phyloP scores from a whole-genome alignment of 306 rosid genomes.

The Gastrolobium villosum region DNA sequence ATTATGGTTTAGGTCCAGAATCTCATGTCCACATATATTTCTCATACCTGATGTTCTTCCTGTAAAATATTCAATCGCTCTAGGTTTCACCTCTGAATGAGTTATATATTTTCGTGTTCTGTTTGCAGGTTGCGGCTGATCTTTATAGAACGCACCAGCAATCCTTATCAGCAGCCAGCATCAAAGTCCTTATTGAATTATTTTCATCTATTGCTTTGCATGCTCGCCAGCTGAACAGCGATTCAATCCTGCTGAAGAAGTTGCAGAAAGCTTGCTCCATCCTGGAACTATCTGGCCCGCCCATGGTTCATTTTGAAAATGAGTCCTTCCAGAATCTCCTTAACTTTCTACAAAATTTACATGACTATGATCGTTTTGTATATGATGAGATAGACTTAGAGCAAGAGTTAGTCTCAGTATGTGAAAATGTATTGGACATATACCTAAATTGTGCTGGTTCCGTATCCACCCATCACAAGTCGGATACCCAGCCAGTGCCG shows the following conservation, averaged over 20 bases:
- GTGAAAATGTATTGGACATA: conserved; percentile 75
- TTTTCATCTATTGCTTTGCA: conserved; percentile 76
- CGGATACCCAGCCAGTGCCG: conserved; percentile 50
- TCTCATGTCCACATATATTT: conserved; percentile 10
- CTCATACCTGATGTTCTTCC: conserved; percentile 29
- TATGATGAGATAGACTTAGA: conserved; percentile 69
- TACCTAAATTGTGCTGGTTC: conserved; percentile 77
- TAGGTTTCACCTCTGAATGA: conserved; percentile 36
- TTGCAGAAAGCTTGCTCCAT: conserved; percentile 87
- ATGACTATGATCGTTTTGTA: conserved; percentile 43
- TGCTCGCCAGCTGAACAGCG: conserved; percentile 79
- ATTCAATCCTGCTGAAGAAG: conserved; percentile 73
- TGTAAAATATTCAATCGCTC: conserved; percentile 9
- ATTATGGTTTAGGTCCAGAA: conserved; percentile 11
- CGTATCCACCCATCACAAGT: conserved; percentile 50
- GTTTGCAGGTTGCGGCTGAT: conserved; percentile 76
- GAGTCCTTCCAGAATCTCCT: conserved; percentile 85
- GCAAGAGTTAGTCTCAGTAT: conserved; percentile 69
- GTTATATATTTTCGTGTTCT: conserved; percentile 35
- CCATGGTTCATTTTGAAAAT: conserved; percentile 97
- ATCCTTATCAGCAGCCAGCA: conserved; percentile 65
- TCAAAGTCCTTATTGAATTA: conserved; percentile 71
- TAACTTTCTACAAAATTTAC: conserved; percentile 70
- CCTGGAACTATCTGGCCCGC: conserved; percentile 91
- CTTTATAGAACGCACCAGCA: conserved; percentile 66